Evolutionary conservation across 805 yeast species (phyloP).

Genomic region (Saturnispora sekii): DNA sequence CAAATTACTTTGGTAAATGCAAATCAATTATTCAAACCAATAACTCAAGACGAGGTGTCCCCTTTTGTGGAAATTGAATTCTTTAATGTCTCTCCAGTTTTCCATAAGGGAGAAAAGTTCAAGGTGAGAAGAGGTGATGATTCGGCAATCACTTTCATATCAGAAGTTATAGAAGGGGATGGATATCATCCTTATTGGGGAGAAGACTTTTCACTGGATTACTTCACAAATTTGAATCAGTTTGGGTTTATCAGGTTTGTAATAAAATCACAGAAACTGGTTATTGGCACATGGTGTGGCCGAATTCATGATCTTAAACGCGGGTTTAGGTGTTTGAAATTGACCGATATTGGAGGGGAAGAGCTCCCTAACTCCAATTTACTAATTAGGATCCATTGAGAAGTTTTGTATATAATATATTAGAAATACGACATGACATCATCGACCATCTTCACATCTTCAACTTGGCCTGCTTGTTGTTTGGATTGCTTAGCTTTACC

Average conservation of each 20-base stretch:
- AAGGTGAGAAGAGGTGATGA: constrained; percentile 2
- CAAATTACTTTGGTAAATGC: constrained; percentile 59
- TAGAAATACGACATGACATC: constrained; percentile 24
- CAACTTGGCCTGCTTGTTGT: constrained; percentile 8
- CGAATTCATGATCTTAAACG: constrained; percentile 53
- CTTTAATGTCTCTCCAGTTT: constrained; percentile 31
- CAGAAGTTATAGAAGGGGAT: constrained; percentile 42
- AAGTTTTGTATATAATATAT: background rate
- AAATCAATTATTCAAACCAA: constrained; percentile 72
- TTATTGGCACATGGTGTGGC: constrained; percentile 49
- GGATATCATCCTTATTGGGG: constrained; percentile 90
- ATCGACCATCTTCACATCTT: constrained; percentile 18
- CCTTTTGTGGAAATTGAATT: constrained; percentile 58
- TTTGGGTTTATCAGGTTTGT: constrained; percentile 49
- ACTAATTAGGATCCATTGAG: constrained; percentile 26
- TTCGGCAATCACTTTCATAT: constrained; percentile 16
- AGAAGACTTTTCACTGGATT: constrained; percentile 34
- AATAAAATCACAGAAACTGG: constrained; percentile 27
- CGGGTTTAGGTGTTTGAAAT: constrained; percentile 78
- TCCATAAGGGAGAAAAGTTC: background rate
- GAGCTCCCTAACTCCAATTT: constrained; percentile 46
- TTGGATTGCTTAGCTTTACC: constrained; percentile 51
- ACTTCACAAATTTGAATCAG: constrained; percentile 30
- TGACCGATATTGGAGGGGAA: constrained; percentile 75
- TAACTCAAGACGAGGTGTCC: constrained; percentile 37